phyloP scores from a whole-genome alignment of 345 rosid species.

The Pugionium dolabratum region DNA sequence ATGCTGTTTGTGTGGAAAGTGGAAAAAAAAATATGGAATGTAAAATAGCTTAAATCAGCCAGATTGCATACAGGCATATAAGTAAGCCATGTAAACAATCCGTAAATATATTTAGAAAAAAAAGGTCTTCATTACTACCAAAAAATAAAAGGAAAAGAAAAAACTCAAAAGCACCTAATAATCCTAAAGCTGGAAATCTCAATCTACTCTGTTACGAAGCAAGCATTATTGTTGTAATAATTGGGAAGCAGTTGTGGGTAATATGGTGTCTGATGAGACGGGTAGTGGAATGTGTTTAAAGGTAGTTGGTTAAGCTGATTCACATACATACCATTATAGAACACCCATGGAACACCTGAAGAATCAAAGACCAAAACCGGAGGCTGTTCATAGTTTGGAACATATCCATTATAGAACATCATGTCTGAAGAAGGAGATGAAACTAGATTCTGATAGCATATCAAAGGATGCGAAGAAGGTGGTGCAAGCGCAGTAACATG shows the following conservation, averaged over 20 bases:
- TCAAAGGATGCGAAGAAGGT: background rate
- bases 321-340: slow-evolving; percentile 15
- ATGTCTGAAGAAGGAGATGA: slow-evolving; percentile 8
- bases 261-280: slow-evolving; percentile 12
- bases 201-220: background rate
- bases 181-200: background rate
- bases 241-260: slow-evolving; percentile 7
- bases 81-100: background rate
- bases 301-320: slow-evolving; percentile 3
- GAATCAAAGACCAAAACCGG: no score
- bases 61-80: background rate
- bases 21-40: background rate
- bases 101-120: no score
- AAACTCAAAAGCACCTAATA: background rate
- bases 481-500: background rate
- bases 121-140: background rate
- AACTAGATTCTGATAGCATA: slow-evolving; percentile 27
- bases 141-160: no score
- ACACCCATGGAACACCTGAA: slow-evolving; percentile 12
- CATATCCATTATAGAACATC: slow-evolving; percentile 22
- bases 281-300: slow-evolving; percentile 1
- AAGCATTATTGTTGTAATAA: background rate
- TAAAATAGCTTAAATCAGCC: background rate
- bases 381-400: slow-evolving; percentile 22
- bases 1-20: slow-evolving; percentile 17